These are phyloP conservation scores for Achlya hypogyna DNA, from an alignment of 352 stramenopile genomes.

Conservation along the genomic window DNA sequence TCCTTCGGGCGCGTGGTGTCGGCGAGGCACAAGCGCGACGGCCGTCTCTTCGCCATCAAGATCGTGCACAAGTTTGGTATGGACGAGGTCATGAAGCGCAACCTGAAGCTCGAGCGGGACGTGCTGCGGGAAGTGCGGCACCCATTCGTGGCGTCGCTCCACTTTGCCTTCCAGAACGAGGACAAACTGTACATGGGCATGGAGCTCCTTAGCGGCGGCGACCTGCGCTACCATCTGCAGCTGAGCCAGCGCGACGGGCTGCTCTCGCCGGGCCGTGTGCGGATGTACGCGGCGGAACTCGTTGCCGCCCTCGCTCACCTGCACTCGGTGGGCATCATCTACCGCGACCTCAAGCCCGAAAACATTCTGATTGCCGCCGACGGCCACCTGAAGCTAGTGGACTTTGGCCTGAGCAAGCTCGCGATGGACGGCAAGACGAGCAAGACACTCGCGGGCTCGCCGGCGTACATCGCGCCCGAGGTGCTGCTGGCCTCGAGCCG, in stretches of 20 bases:
- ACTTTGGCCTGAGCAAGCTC: slow-evolving; percentile 87
- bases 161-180: slow-evolving; percentile 96
- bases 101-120: slow-evolving; percentile 88
- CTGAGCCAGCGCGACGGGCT: slow-evolving; percentile 53
- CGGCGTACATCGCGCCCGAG: slow-evolving; percentile 90
- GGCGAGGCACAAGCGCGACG: slow-evolving; percentile 44
- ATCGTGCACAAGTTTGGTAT: slow-evolving; percentile 86
- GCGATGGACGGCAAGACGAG: slow-evolving; percentile 33
- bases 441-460: slow-evolving; percentile 66
- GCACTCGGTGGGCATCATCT: slow-evolving; percentile 86
- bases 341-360: slow-evolving; percentile 82
- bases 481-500: slow-evolving; percentile 41
- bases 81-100: slow-evolving; percentile 69
- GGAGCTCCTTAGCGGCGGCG: slow-evolving; percentile 97
- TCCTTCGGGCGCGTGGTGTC: slow-evolving; percentile 79
- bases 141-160: slow-evolving; percentile 94
- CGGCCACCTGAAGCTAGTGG: slow-evolving; percentile 81
- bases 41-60: slow-evolving; percentile 79
- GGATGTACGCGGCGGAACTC: slow-evolving; percentile 79
- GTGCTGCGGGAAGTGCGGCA: slow-evolving; percentile 92
- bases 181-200: slow-evolving; percentile 98
- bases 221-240: slow-evolving; percentile 80
- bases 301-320: slow-evolving; percentile 77
- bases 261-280: slow-evolving; percentile 50
- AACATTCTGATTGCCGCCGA: slow-evolving; percentile 85